Percentiles rank a stretch among this genome's conserved stretches.
Evolutionary conservation across 179 eudicot species (phyloP).

Genomic region (Carnegiea gigantea): DNA sequence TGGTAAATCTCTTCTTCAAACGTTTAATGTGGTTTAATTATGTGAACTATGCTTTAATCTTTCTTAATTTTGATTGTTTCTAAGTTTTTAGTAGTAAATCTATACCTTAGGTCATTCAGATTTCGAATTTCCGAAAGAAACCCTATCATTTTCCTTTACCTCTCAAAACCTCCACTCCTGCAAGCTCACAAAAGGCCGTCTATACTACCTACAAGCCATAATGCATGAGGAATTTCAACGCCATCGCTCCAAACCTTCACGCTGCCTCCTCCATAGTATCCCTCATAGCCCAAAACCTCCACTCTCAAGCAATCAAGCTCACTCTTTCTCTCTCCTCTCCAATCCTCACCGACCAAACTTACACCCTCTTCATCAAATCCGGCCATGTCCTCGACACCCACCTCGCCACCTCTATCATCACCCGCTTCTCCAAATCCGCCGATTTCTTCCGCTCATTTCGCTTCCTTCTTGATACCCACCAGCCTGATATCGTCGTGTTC

Average conservation of each 20-base stretch:
- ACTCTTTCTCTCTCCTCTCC: conserved; percentile 36
- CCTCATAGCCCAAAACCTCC: conserved; percentile 39
- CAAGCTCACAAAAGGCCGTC: not conserved
- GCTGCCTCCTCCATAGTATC: conserved; percentile 25
- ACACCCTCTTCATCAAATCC: conserved; percentile 36
- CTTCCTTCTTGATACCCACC: conserved; percentile 30
- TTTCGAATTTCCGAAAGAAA: too few relatives aligned
- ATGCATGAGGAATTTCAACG: conserved; percentile 45
- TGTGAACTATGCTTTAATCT: too few relatives aligned
- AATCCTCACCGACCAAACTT: conserved; percentile 36
- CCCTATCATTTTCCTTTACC: too few relatives aligned
- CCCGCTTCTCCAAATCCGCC: conserved; percentile 42
- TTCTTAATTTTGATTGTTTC: too few relatives aligned
- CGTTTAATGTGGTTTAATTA: too few relatives aligned
- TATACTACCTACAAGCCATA: not conserved
- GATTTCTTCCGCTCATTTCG: conserved; percentile 33
- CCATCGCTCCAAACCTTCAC: not conserved
- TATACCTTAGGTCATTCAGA: too few relatives aligned
- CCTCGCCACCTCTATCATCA: conserved; percentile 40
- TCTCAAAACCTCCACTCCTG: conserved; percentile 6
- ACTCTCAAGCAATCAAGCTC: conserved; percentile 44
- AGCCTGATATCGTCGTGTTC: conserved; percentile 31
- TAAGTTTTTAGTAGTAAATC: too few relatives aligned
- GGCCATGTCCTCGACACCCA: conserved; percentile 38
- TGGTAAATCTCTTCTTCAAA: too few relatives aligned